Conservation (phyloP, 2,329 filamentous ascomycete species). For the Pyricularia pennisetigena region DNA sequence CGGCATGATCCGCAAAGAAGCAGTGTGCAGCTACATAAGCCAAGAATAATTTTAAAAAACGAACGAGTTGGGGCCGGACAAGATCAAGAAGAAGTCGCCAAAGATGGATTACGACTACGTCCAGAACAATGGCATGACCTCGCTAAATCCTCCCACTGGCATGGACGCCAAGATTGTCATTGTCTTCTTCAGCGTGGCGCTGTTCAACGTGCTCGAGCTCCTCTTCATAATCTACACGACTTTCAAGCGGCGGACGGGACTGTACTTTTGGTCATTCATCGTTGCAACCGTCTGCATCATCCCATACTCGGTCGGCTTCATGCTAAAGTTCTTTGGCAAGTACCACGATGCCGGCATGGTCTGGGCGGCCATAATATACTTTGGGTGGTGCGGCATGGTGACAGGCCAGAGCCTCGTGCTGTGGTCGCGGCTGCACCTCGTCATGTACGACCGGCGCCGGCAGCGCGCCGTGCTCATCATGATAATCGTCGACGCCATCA, state of each 20-base stretch:
- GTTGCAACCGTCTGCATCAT: constrained; percentile 2
- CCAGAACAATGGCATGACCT: not conserved
- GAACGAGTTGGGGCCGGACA: not conserved
- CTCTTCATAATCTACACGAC: not conserved
- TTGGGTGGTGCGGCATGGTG: constrained; percentile 47
- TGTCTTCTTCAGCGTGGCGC: not conserved
- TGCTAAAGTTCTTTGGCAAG: constrained; percentile 1
- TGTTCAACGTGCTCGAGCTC: constrained; percentile 2
- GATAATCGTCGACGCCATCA: constrained; percentile 43
- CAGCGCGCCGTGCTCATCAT: constrained; percentile 42
- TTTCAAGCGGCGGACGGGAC: not conserved
- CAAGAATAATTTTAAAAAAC: too few species aligned
- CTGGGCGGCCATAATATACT: not conserved
- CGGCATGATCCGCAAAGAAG: too few species aligned
- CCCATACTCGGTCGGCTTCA: not conserved
- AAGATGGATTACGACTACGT: not conserved
- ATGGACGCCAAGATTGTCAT: not conserved
- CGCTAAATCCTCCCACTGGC: not conserved
- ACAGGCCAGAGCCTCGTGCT: constrained; percentile 52
- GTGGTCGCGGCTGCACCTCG: constrained; percentile 52
- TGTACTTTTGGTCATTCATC: constrained; percentile 6
- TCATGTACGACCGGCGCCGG: constrained; percentile 37
- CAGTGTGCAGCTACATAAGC: too few species aligned
- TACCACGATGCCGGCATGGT: not conserved
- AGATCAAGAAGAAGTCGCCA: not conserved